Evolutionary conservation across 1,284 basidiomycete genomes (phyloP), one percentile per base, ranked within the genome.

Genomic region (Irpex sp.): DNA sequence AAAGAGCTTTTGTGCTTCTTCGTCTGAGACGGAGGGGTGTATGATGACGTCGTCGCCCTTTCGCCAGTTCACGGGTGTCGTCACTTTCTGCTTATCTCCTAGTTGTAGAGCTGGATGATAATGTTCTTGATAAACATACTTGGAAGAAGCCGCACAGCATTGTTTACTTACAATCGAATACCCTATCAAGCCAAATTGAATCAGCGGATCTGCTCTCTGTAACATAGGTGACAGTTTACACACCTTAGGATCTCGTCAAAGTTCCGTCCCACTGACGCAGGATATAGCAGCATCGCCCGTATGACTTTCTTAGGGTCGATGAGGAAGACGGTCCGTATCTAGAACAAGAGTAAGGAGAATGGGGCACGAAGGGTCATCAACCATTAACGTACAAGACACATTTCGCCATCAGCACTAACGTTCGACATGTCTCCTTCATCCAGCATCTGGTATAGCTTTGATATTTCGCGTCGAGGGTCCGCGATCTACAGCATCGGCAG

Each of bases 261-360:
- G 81, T 92, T 92, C 67, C 88, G 85, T 55, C 90, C 91, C 65
- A 91, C 90, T 9, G 89, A 86, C 53, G 94, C 94, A 61, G 95
- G 95, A 81, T 99, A 99, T 43, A 93, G 82, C 68, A 99, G 75
- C 51, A 88, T 95, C 66, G 97, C 82, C 64, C 97, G 93, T 73
- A 98, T 96, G 66, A 86, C 83, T 78, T 94, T 94, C 77, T 91
- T 92, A 39, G 91, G 94, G 79, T 97, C 95, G 72, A 98, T 93
- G 69, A 98, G 79, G 76, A 96, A 97, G 65, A 97, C 95, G n/a
- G 94, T 97, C 67, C 96, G 90, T 75, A 98, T 91, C 95, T 98
- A 73, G 17, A 76, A 69, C 65, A 69, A 71, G 59, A 58, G 50
- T 37, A 56, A 36, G 61, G 65, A 68, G 59, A 51, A 69, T 76